These are phyloP conservation scores for Ceratobasidium sp. DNA, from an alignment of 1,284 basidiomycete species.

Conservation along the genomic window DNA sequence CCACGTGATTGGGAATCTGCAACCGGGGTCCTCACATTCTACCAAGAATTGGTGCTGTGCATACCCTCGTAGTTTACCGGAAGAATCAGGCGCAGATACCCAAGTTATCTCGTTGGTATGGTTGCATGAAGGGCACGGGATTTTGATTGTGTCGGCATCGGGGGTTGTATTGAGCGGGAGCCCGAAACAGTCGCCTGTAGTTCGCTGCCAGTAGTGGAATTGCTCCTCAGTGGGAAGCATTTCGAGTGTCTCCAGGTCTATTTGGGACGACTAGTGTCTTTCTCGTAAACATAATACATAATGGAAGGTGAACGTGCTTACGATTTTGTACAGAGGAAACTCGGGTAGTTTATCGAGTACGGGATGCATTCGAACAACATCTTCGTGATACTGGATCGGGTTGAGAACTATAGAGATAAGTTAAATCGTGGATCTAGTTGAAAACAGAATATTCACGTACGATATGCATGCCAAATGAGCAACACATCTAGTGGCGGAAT, in stretches of 20 bases:
- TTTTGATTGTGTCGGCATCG: background rate
- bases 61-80: background rate
- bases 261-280: background rate
- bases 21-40: background rate
- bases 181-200: slow-evolving; percentile 2
- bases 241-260: slow-evolving; percentile 2
- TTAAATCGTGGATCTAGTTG: too few relatives aligned
- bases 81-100: background rate
- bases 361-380: background rate
- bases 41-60: slow-evolving; percentile 1
- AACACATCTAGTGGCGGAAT: slow-evolving; percentile 59
- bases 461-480: slow-evolving; percentile 61
- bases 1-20: background rate
- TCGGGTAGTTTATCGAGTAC: background rate
- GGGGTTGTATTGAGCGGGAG: slow-evolving; percentile 9
- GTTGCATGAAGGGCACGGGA: background rate
- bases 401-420: background rate
- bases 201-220: slow-evolving; percentile 5
- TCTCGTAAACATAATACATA: background rate
- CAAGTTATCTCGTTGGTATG: slow-evolving; percentile 3
- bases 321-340: slow-evolving; percentile 3
- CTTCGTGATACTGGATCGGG: background rate
- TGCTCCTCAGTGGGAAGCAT: slow-evolving; percentile 8
- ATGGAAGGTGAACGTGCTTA: background rate
- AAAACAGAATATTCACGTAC: background rate